phyloP scores from a whole-genome alignment of 768 basidiomycete species.

The Tylopilus vinaceipallidus region DNA sequence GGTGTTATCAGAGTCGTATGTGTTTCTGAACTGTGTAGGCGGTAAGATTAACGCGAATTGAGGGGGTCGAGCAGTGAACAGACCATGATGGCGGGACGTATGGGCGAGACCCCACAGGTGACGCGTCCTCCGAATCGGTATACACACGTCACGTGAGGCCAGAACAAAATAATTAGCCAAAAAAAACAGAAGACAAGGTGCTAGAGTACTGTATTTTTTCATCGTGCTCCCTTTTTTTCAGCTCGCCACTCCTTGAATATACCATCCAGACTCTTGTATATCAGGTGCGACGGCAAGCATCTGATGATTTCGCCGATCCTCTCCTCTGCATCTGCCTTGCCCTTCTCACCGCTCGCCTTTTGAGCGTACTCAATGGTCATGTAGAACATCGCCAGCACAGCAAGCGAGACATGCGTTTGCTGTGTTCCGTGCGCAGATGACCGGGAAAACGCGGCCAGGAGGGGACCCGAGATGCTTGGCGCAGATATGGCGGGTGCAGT shows the following conservation, averaged over 20 bases:
- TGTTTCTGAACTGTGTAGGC: constrained; percentile 78
- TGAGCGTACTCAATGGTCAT: constrained; percentile 80
- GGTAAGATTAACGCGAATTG: constrained; percentile 3
- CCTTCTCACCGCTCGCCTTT: constrained; percentile 64
- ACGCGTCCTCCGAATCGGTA: constrained; percentile 34
- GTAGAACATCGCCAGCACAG: constrained; percentile 87
- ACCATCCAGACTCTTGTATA: constrained; percentile 90
- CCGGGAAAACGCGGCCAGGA: constrained; percentile 66
- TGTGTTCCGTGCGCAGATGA: constrained; percentile 80
- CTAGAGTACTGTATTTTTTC: constrained; percentile 12
- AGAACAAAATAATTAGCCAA: constrained; percentile 8
- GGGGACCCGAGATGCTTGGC: constrained; percentile 64
- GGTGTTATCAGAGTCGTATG: constrained; percentile 98
- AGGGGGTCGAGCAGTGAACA: constrained; percentile 7
- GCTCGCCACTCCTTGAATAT: constrained; percentile 92
- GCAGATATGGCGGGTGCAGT: constrained; percentile 58
- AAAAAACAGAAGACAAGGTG: constrained; percentile 1
- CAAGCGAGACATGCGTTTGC: constrained; percentile 93
- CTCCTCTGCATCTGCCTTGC: constrained; percentile 70
- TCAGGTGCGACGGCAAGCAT: constrained; percentile 80
- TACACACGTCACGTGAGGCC: constrained; percentile 25
- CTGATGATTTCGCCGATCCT: constrained; percentile 87
- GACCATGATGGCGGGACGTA: constrained; percentile 31
- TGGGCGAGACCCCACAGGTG: constrained; percentile 19
- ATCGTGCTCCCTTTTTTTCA: constrained; percentile 72